Base-by-base conservation (phyloP, 2,329 filamentous ascomycete genomes). In the Diaporthe longicolla region DNA sequence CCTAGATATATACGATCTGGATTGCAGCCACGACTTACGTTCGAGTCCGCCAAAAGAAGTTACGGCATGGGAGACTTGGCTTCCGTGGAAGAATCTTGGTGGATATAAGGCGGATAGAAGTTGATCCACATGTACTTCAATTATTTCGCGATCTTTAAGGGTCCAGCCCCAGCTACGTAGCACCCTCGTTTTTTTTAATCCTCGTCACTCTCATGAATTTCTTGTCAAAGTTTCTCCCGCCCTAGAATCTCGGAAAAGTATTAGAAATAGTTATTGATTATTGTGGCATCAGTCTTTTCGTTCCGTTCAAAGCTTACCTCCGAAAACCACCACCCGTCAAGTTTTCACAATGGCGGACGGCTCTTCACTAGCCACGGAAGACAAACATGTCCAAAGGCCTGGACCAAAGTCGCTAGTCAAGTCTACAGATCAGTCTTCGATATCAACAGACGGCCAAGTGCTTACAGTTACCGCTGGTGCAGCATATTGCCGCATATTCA, bases 91-190 rank as follows among this genome's bases (percentile, higher is more conserved):
- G 40, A 29, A 29, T 21, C 59, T 32, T 32, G 40, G 24, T 32
- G 40, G 26, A 65, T 32, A 65, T 65, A 48, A 65, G 48, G 4
- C 59, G 59, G 59, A 50, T 17, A 29, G 40, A 65, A 21, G 17
- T 48, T 65, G 59, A 9, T 35, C 59, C 59, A 65, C 59, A 48
- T 48, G 43, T 26, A 65, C 15, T 15, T 65, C 59, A 32, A 15
- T 10, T n/a, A 15, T 48, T 29, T 21, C 40, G 13, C 40, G 40
- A 19, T 43, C 26, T 48, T 45, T 29, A 32, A 32, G 9, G 29
- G 17, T 32, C n/a, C 24, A 21, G 26, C 26, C 24, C 59, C 59
- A 63, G 40, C 40, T 63, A 59, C 10, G 11, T 17, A 11, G 21
- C 4, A 8, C 21, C 32, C 10, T n/a, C 17, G 4, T 43, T 3